Base-by-base conservation (phyloP, 2,329 filamentous ascomycete genomes). In the Ophiostoma angusticollis region DNA sequence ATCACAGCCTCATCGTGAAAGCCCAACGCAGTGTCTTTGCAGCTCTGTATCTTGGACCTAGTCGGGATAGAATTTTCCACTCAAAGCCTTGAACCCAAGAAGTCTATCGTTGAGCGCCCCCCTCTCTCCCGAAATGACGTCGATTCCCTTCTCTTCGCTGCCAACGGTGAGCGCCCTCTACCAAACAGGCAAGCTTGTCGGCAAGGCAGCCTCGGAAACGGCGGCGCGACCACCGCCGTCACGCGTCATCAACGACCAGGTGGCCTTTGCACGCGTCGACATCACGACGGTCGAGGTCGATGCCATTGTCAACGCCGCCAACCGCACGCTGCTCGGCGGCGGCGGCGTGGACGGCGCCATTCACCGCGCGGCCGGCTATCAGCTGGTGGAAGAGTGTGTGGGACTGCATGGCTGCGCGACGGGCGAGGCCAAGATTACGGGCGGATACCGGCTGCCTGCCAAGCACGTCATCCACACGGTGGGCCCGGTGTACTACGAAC, bases 231-330 rank as follows among this genome's bases (percentile, higher is more conserved):
- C 8, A 47, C n/a, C n/a, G 28, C 54, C 57, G 5, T 73, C 69
- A n/a, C 56, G 67, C 40, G 49, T 58, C 9, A 63, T 82, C 60
- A 93, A 93, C 62, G 61, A 74, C 54, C 77, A 73, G 46, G 68
- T 95, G 50, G 74, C 72, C 32, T 62, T 89, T 27, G 68, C 85
- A 47, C 71, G 74, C 41, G 74, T 75, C 49, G 85, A 94, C 57
- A 93, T 96, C 58, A 95, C 87, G 12, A 76, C 67, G 12, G 72
- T 96, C 4, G 57, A 68, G 23, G 70, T 86, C 32, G 84, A 86
- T 53, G 80, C 81, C 47, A 91, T 95, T 49, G 87, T 96, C 57
- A 96, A 96, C 57, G 89, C 91, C 1, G 89, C 91, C 31, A 96
- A 96, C 58, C 61, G 60, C 9, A 70, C 69, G 2, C 73, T 96